Evolutionary conservation across 2,329 filamentous ascomycete genomes (phyloP).

Genomic region (Colletotrichum sidae): DNA sequence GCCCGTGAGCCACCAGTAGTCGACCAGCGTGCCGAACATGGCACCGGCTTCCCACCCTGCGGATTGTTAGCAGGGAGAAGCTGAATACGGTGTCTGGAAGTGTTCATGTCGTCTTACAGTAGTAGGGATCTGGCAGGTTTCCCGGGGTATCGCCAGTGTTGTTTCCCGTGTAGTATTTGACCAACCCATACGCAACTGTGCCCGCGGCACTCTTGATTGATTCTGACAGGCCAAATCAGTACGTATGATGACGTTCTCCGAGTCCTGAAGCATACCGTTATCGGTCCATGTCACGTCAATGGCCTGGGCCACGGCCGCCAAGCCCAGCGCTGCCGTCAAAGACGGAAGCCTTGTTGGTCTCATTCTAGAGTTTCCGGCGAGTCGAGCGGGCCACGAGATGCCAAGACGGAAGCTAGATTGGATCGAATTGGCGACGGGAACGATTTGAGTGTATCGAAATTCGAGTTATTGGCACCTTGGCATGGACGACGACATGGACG

Average conservation of each 20-base stretch:
- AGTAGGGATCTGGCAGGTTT: slow-evolving; percentile 71
- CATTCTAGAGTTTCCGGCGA: slow-evolving; percentile 10
- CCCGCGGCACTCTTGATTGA: slow-evolving; percentile 52
- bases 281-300: slow-evolving; percentile 25
- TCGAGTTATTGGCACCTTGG: slow-evolving; percentile 11
- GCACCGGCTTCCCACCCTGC: slow-evolving; percentile 78
- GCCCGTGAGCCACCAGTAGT: slow-evolving; percentile 80
- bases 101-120: slow-evolving; percentile 44
- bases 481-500: slow-evolving; percentile 14
- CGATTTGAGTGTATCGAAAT: slow-evolving; percentile 1
- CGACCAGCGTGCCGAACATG: slow-evolving; percentile 77
- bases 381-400: neutral
- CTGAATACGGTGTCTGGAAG: slow-evolving; percentile 40
- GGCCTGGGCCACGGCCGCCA: slow-evolving; percentile 11
- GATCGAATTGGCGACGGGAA: neutral
- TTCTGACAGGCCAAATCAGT: slow-evolving; percentile 2
- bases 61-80: too few relatives aligned
- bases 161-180: slow-evolving; percentile 62
- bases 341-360: slow-evolving; percentile 3
- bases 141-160: slow-evolving; percentile 68
- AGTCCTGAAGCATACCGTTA: slow-evolving; percentile 2
- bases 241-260: too few relatives aligned
- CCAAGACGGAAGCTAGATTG: neutral
- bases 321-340: slow-evolving; percentile 11
- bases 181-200: slow-evolving; percentile 50